These are phyloP conservation scores for Vitis amurensis DNA, from an alignment of 164 flowering plant genomes.

Conservation along the genomic window DNA sequence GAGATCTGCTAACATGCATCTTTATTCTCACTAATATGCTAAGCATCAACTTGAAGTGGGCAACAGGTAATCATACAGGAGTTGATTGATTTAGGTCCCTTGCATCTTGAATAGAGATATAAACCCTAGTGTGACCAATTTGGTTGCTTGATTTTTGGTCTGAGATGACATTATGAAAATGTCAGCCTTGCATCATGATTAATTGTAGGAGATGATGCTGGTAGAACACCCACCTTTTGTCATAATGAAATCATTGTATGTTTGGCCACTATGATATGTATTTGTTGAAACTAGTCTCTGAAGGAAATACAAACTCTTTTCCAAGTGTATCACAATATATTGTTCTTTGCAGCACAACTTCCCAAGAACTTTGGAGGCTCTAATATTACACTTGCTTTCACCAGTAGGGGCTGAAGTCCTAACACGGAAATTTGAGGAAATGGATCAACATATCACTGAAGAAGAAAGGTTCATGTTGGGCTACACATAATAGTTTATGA, in stretches of 20 bases:
- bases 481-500: neutral
- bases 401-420: slow-evolving; percentile 91
- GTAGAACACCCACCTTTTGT: neutral
- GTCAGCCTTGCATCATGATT: neutral
- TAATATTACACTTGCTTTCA: slow-evolving; percentile 80
- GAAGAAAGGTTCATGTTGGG: slow-evolving; percentile 53
- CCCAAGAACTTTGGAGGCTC: slow-evolving; percentile 91
- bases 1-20: no score
- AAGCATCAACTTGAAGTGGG: no score
- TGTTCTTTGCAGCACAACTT: slow-evolving; percentile 62
- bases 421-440: slow-evolving; percentile 87
- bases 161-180: neutral
- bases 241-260: neutral
- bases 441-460: slow-evolving; percentile 57
- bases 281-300: neutral
- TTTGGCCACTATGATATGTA: neutral
- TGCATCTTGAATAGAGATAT: no score
- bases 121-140: no score
- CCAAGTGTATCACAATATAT: neutral
- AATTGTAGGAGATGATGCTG: no score
- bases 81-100: no score
- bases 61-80: no score
- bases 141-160: neutral
- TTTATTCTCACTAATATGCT: no score
- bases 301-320: neutral